Evolutionary conservation across 805 yeast species (phyloP), one percentile per base, ranked within the genome.

Genomic region (Pichia scutulata): DNA sequence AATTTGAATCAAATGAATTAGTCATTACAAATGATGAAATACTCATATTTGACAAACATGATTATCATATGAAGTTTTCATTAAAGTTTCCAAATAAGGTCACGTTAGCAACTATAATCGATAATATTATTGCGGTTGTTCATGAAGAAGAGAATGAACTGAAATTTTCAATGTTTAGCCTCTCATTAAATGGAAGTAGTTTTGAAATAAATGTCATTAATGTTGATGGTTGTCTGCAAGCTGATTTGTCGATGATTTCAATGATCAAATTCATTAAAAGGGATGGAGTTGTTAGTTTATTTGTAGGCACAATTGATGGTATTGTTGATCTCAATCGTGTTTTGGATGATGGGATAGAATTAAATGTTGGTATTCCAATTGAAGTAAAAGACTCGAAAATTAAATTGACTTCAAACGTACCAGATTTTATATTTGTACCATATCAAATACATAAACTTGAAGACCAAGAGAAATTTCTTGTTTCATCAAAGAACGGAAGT

Each of bases 401-500:
- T 33, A 33, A 33, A 33, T 16, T 33, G 10, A 33, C 37, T n/a
- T 16, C 37, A 33, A 33, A 33, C n/a, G 9, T n/a, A 7, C 37
- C 21, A 2, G 30, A 30, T 12, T 47, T 33, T 43, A 16, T 5
- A 10, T 41, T 48, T 26, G 37, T 48, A 8, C 50, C 50, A 2
- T 37, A 49, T 24, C 19, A 44, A 23, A n/a, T 44, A 14, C 45
- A 43, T 23, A 4, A 13, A 30, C 9, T 49, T n/a, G 41, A 30
- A 40, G 25, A 21, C 4, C 5, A 28, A 2, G 44, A 42, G 6
- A 51, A 28, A 4, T 41, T 50, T 13, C 10, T 63, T 14, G 4
- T 63, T 7, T 55, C 66, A 1, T 59, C 69, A 3, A 57, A 55
- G 30, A 57, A 56, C 48, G 69, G 69, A 1, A 49, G 54, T 3